phyloP scores from a whole-genome alignment of 768 basidiomycete genomes.

The Trametes coccinea region DNA sequence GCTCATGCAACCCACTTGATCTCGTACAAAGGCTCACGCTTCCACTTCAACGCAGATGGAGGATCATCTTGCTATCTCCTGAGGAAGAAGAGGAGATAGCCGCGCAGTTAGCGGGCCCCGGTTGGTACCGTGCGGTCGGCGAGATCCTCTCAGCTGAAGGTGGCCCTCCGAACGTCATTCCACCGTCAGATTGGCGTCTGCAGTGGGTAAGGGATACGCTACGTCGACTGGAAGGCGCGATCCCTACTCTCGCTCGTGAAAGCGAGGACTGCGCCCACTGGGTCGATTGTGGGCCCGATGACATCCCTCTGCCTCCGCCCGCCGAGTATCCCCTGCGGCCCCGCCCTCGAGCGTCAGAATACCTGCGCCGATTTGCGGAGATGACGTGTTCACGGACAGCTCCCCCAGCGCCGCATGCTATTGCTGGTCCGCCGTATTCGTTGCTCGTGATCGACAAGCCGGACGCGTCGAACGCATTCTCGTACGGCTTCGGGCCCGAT shows the following conservation, averaged over 20 bases:
- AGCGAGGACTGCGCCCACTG: constrained; percentile 55
- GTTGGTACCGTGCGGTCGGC: constrained; percentile 84
- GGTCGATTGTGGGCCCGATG: constrained; percentile 50
- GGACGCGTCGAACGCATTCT: constrained; percentile 87
- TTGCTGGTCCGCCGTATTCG: constrained; percentile 86
- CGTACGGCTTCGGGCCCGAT: constrained; percentile 91
- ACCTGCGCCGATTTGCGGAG: constrained; percentile 59
- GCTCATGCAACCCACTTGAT: background rate
- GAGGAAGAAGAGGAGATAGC: constrained; percentile 92
- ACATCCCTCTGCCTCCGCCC: constrained; percentile 74
- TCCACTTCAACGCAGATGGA: constrained; percentile 55
- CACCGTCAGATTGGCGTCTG: constrained; percentile 85
- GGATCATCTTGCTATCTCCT: constrained; percentile 85
- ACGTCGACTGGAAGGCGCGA: constrained; percentile 70
- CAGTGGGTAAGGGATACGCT: constrained; percentile 83
- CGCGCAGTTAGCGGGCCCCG: constrained; percentile 74
- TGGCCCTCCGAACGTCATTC: constrained; percentile 55
- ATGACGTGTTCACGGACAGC: constrained; percentile 46
- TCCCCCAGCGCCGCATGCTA: constrained; percentile 50
- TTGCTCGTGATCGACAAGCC: constrained; percentile 87
- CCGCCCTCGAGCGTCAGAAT: constrained; percentile 75
- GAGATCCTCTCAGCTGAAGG: constrained; percentile 73
- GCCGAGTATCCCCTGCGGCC: constrained; percentile 81
- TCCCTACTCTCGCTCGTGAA: constrained; percentile 68
- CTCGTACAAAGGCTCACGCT: background rate